These are phyloP conservation scores for Wallacemonas rigidus DNA, from an alignment of 208 protist species.

Conservation along the genomic window DNA sequence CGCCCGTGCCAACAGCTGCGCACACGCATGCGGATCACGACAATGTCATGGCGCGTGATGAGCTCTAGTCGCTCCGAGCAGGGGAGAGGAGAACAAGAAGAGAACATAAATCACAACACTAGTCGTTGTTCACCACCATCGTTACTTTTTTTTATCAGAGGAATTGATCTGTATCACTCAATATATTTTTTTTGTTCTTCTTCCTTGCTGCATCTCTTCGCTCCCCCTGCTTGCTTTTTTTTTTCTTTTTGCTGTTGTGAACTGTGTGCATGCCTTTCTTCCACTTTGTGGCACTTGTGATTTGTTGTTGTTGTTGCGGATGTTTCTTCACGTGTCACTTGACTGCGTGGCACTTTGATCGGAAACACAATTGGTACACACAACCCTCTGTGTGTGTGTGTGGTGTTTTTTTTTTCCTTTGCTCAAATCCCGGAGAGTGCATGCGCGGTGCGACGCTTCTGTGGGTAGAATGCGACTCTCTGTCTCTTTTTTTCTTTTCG, in stretches of 20 bases:
- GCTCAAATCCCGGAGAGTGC: too few relatives aligned
- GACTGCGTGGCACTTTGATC: too few relatives aligned
- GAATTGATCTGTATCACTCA: neutral
- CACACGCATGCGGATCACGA: neutral
- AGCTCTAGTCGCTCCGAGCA: neutral
- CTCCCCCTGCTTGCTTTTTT: constrained; percentile 20
- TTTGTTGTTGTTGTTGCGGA: constrained; percentile 8
- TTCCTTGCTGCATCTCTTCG: constrained; percentile 4
- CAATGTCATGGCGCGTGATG: constrained; percentile 1
- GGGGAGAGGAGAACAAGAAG: neutral
- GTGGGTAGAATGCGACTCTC: too few relatives aligned
- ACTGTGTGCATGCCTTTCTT: neutral
- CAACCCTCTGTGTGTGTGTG: too few relatives aligned
- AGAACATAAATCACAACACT: neutral
- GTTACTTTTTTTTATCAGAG: neutral
- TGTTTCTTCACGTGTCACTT: neutral
- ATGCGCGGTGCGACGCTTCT: too few relatives aligned
- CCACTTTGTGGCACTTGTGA: neutral
- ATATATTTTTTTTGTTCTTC: neutral
- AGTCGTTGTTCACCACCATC: neutral
- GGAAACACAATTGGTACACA: too few relatives aligned
- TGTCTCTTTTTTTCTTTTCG: too few relatives aligned
- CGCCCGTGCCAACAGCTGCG: neutral
- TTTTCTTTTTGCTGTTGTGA: constrained; percentile 11
- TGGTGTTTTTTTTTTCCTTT: neutral